Evolutionary conservation across 1,284 basidiomycete genomes (phyloP), one percentile per base, ranked within the genome.

Genomic region (Microbotryum saponariae): DNA sequence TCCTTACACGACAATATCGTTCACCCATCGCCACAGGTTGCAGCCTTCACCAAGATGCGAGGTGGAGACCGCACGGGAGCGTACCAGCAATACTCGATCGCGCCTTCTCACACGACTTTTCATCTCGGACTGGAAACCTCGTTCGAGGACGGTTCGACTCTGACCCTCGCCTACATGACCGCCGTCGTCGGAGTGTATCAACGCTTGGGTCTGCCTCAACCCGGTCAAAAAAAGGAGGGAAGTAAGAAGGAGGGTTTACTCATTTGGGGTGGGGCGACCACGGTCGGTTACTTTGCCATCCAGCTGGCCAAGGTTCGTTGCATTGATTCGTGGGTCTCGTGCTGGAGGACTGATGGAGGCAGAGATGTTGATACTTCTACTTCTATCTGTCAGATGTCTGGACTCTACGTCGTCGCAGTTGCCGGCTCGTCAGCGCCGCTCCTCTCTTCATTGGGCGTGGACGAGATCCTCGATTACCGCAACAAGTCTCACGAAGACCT

Each of bases 161-260:
- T 76, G 1, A 75, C 76, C 4, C 70, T 76, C 10, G 73, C 74
- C 5, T 68, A 73, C 54, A 70, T 72, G 62, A 77, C 76, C 6
- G 76, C 75, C n/a, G 72, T 70, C 21, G 71, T 75, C 45, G 76
- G 73, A 4, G 66, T 75, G 27, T 74, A 71, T 62, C 64, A 65
- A 45, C 66, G 64, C 48, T 66, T 76, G 8, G 59, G 62, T 1
- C 49, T 74, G 0, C 65, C 70, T 47, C 51, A 68, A 49, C 61
- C 70, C 3, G 50, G 58, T 2, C 18, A 56, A 20, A 29, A 27
- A 29, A 56, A 54, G 7, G 45, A 48, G 49, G 51, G 46, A 45
- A 49, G n/a, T 33, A 60, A 49, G 42, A 52, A n/a, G 51, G 60
- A 50, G 9, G 66, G 66, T 1, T 54, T 76, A 29, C 63, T 76